phyloP scores from a whole-genome alignment of 139 green algal species.

The Tetratostichococcus sp. region DNA sequence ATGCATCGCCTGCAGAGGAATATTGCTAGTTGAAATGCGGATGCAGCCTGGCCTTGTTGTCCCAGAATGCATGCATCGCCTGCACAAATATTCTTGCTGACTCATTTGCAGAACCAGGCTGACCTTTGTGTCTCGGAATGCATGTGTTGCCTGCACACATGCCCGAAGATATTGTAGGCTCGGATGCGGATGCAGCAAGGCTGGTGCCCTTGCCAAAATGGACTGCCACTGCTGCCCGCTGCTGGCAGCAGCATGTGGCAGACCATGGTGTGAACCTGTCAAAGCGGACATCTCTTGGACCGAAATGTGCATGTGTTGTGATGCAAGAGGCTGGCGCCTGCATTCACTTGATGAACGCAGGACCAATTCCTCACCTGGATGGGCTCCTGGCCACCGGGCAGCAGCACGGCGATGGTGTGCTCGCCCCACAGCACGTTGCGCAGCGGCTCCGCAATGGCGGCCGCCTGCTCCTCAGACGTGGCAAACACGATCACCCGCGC shows the following conservation, averaged over 20 bases:
- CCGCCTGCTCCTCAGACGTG: slow-evolving; percentile 39
- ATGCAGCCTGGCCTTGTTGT: slow-evolving; percentile 59
- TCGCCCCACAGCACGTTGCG: slow-evolving; percentile 69
- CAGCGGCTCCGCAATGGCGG: slow-evolving; percentile 49
- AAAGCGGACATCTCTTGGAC: too few relatives aligned
- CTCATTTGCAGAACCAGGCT: slow-evolving; percentile 24
- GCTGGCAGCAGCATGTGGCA: too few relatives aligned
- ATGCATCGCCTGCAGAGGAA: slow-evolving; percentile 61
- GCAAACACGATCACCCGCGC: slow-evolving; percentile 67
- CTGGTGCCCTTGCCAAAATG: slow-evolving; percentile 1
- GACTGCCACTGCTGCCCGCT: too few relatives aligned
- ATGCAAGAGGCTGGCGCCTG: too few relatives aligned
- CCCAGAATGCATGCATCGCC: slow-evolving; percentile 70
- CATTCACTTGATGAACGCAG: too few relatives aligned
- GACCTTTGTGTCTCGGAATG: slow-evolving; percentile 67
- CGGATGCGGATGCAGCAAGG: too few relatives aligned
- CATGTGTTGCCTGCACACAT: slow-evolving; percentile 59
- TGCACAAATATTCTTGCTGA: slow-evolving; percentile 1
- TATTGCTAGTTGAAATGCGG: too few relatives aligned
- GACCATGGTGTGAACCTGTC: too few relatives aligned
- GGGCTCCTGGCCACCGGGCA: slow-evolving; percentile 68
- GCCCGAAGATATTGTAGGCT: too few relatives aligned
- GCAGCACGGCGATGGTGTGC: slow-evolving; percentile 72
- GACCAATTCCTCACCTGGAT: slow-evolving; percentile 57
- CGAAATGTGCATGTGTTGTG: too few relatives aligned